A percentile compares a stretch with the other conserved stretches of the same genome.
phyloP scores from a whole-genome alignment of 306 rosid species.

The Vigna radiata region DNA sequence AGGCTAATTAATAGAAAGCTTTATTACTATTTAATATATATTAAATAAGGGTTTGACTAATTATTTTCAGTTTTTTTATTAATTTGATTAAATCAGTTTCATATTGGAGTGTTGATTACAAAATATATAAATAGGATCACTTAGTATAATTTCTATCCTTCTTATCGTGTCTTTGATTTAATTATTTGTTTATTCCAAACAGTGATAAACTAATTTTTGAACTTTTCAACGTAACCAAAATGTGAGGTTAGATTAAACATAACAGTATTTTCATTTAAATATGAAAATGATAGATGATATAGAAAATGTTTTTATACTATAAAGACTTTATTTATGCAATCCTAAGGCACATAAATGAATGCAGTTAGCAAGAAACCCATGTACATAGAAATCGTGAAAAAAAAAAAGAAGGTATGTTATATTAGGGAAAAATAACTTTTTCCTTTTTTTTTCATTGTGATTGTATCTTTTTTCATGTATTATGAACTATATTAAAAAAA shows the following conservation, averaged over 20 bases:
- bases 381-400: background rate
- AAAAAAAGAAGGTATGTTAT: too few relatives aligned
- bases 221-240: background rate
- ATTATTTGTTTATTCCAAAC: background rate
- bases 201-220: background rate
- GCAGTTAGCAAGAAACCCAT: background rate
- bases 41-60: background rate
- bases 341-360: conserved; percentile 22
- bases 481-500: too few relatives aligned
- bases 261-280: background rate
- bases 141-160: background rate
- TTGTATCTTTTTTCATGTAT: background rate
- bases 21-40: background rate
- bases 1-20: background rate
- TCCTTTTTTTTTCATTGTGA: too few relatives aligned
- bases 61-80: background rate
- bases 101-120: background rate
- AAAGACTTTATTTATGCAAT: background rate
- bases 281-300: background rate
- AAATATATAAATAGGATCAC: background rate
- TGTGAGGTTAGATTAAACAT: background rate
- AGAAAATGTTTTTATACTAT: background rate
- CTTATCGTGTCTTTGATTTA: background rate
- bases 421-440: too few relatives aligned
- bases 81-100: background rate